These are phyloP conservation scores for Neofusicoccum parvum DNA, from an alignment of 2,329 filamentous ascomycete genomes.

Conservation along the genomic window DNA sequence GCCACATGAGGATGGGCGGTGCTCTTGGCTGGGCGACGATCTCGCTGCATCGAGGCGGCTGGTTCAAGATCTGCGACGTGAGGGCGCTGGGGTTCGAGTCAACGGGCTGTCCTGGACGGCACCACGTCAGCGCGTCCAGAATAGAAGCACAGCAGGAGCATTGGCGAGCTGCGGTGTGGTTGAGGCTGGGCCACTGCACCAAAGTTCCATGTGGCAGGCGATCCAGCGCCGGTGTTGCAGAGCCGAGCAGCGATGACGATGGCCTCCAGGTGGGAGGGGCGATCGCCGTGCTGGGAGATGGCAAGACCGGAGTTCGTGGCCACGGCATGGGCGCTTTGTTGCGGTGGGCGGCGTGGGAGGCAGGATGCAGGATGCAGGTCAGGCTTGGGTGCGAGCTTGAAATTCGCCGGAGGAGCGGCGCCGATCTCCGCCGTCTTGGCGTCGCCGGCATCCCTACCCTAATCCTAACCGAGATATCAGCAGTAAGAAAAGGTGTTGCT, in stretches of 20 bases:
- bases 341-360: neutral
- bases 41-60: constrained; percentile 7
- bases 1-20: constrained; percentile 12
- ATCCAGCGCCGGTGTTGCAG: neutral
- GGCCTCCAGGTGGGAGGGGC: neutral
- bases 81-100: neutral
- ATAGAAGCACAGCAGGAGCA: neutral
- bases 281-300: neutral
- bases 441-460: neutral
- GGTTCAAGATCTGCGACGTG: constrained; percentile 14
- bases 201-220: neutral
- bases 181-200: neutral
- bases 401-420: neutral
- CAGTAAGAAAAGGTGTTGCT: neutral
- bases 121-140: neutral
- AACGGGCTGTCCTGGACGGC: neutral
- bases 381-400: neutral
- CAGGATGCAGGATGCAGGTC: no score
- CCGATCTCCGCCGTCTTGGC: neutral
- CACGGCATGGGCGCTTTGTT: neutral
- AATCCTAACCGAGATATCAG: neutral
- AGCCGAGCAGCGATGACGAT: neutral
- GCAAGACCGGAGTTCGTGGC: neutral
- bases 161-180: neutral
- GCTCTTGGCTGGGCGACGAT: constrained; percentile 10